Conservation (phyloP, 345 rosid species). For the Toxicodendron radicans region DNA sequence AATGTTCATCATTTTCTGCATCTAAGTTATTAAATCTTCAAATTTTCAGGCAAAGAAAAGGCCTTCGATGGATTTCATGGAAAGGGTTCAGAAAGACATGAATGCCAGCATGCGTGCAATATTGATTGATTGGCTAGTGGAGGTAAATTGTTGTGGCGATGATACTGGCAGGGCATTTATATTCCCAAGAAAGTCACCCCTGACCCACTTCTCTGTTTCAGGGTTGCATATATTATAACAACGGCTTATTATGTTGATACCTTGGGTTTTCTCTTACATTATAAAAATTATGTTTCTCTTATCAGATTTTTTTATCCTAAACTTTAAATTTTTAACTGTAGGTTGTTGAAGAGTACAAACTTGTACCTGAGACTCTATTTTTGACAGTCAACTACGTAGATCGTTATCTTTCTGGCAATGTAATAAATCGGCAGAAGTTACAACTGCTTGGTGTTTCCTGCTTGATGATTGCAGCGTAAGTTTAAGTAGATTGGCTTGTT, state of each 20-base stretch:
- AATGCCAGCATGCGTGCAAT: slow-evolving; percentile 48
- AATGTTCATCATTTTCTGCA: background rate
- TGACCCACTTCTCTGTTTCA: background rate
- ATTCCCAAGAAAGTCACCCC: too few species aligned
- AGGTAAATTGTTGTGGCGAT: slow-evolving; percentile 35
- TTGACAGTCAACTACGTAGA: slow-evolving; percentile 84
- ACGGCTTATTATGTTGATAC: slow-evolving; percentile 3
- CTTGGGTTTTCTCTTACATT: slow-evolving; percentile 8
- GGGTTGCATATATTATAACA: background rate
- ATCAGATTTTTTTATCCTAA: slow-evolving; percentile 1
- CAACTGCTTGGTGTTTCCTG: slow-evolving; percentile 90
- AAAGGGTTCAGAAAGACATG: slow-evolving; percentile 38
- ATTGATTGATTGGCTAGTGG: slow-evolving; percentile 55
- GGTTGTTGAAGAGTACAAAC: slow-evolving; percentile 96
- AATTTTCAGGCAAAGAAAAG: slow-evolving; percentile 35
- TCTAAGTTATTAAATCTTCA: background rate
- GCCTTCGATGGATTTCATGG: slow-evolving; percentile 47
- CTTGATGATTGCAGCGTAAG: slow-evolving; percentile 95
- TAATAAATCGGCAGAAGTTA: slow-evolving; percentile 63
- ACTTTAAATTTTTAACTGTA: slow-evolving; percentile 29
- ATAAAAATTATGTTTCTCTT: slow-evolving; percentile 10
- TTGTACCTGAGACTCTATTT: slow-evolving; percentile 75
- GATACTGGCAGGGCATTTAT: slow-evolving; percentile 7
- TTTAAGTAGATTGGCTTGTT: background rate
- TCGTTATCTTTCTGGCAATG: slow-evolving; percentile 83